Evolutionary conservation across 202 grass and related monocot genomes (phyloP).

Genomic region (Panicum hallii): DNA sequence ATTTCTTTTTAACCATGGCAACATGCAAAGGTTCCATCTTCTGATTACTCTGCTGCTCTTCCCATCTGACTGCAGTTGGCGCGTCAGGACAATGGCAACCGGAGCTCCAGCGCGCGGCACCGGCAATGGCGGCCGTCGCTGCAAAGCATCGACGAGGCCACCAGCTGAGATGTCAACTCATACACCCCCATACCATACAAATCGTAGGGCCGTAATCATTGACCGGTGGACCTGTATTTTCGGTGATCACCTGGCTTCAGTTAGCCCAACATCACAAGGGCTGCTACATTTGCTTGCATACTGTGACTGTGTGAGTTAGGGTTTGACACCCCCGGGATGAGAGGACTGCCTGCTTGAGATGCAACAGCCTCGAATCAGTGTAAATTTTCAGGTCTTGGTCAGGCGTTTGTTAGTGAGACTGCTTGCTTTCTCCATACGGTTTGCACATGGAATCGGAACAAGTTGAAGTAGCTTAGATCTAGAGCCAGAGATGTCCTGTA

Average conservation of each 20-base stretch:
- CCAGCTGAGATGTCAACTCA: slow-evolving; percentile 45
- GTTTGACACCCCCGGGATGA: slow-evolving; percentile 28
- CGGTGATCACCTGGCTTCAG: slow-evolving; percentile 41
- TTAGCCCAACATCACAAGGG: slow-evolving; percentile 25
- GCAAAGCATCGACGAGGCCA: slow-evolving; percentile 77
- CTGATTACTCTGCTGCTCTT: slow-evolving; percentile 49
- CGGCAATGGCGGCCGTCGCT: slow-evolving; percentile 91
- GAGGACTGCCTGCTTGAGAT: slow-evolving; percentile 19
- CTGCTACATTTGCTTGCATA: slow-evolving; percentile 28
- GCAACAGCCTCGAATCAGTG: slow-evolving; percentile 42
- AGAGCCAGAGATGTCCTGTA: slow-evolving; percentile 1
- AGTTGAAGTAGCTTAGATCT: slow-evolving; percentile 25
- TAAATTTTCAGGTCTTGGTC: slow-evolving; percentile 41
- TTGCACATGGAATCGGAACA: slow-evolving; percentile 41
- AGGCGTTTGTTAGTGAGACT: slow-evolving; percentile 40
- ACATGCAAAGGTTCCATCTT: slow-evolving; percentile 54
- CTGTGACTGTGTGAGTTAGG: slow-evolving; percentile 18
- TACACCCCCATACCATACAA: not conserved
- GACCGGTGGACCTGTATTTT: slow-evolving; percentile 55
- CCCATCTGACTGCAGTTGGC: slow-evolving; percentile 63
- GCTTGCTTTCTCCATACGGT: slow-evolving; percentile 35
- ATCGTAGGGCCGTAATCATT: slow-evolving; percentile 21
- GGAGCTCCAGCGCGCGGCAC: slow-evolving; percentile 51
- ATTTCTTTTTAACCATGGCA: slow-evolving; percentile 10
- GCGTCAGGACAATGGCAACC: slow-evolving; percentile 55